Conservation (phyloP, 1,139 yeast genomes). For the Waltiozyma sp. region DNA sequence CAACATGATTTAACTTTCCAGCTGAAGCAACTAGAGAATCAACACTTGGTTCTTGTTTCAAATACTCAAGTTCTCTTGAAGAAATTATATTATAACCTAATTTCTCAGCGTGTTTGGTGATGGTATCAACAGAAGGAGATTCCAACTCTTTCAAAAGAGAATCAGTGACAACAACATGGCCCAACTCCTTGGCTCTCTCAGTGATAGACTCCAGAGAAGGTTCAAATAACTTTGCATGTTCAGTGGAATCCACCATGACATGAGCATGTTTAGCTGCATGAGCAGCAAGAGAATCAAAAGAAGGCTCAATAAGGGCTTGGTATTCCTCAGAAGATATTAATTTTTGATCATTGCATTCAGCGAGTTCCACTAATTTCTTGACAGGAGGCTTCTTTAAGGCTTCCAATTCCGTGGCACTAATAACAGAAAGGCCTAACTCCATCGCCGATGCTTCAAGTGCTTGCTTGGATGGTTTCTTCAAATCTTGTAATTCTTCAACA, state of each 20-base stretch:
- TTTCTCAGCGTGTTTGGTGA: constrained; percentile 5
- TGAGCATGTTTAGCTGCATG: background rate
- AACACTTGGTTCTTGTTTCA: background rate
- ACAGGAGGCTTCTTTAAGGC: background rate
- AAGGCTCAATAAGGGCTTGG: background rate
- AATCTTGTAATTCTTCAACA: background rate
- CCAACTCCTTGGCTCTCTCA: background rate
- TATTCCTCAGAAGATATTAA: background rate
- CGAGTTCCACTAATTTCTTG: background rate
- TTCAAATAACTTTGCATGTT: constrained; percentile 1
- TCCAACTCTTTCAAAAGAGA: constrained; percentile 6
- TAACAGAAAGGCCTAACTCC: background rate
- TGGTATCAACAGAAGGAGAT: constrained; percentile 10
- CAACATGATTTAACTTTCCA: constrained; percentile 10
- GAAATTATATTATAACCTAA: background rate
- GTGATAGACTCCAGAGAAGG: background rate
- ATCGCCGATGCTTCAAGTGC: background rate
- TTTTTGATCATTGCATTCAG: background rate
- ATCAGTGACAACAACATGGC: constrained; percentile 4
- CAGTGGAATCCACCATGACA: background rate
- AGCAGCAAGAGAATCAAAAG: background rate
- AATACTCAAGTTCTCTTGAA: background rate
- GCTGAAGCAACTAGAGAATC: background rate
- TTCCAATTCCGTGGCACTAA: background rate
- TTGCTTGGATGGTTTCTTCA: background rate